These are phyloP conservation scores for Trichosanthes cucumerina DNA, from an alignment of 306 rosid species.

Conservation along the genomic window DNA sequence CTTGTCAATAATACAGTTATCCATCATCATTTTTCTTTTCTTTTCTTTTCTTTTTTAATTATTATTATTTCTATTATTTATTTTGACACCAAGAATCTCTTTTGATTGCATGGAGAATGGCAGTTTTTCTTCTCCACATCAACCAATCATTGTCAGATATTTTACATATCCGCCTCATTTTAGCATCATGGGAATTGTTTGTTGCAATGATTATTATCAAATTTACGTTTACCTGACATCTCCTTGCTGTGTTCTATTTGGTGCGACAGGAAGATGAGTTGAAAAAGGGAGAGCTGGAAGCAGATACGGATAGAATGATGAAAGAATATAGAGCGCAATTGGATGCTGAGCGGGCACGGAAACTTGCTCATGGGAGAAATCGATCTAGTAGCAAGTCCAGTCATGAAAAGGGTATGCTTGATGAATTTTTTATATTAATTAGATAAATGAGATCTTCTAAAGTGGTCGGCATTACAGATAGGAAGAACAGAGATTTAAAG, in stretches of 20 bases:
- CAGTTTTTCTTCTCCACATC: neutral
- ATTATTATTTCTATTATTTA: neutral
- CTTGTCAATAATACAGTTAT: neutral
- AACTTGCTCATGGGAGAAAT: slow-evolving; percentile 87
- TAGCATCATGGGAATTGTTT: neutral
- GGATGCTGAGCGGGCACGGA: slow-evolving; percentile 88
- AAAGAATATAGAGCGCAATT: slow-evolving; percentile 96
- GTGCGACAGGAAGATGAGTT: slow-evolving; percentile 78
- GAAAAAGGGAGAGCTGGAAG: slow-evolving; percentile 85
- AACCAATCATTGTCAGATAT: neutral
- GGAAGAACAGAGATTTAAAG: slow-evolving; percentile 66
- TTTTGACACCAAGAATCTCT: neutral
- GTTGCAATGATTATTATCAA: neutral
- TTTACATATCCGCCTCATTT: neutral
- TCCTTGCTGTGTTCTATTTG: neutral
- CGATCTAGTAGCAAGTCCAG: slow-evolving; percentile 58
- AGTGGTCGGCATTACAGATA: slow-evolving; percentile 38
- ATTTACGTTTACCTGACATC: neutral
- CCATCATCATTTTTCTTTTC: neutral
- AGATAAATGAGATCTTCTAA: slow-evolving; percentile 10
- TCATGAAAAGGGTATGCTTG: slow-evolving; percentile 55
- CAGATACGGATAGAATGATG: slow-evolving; percentile 91
- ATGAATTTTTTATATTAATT: slow-evolving; percentile 11
- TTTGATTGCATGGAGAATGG: neutral
- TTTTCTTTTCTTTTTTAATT: too few species aligned